Conservation (phyloP, 192 early-diverging fungal genomes). For the Podila epigama region DNA sequence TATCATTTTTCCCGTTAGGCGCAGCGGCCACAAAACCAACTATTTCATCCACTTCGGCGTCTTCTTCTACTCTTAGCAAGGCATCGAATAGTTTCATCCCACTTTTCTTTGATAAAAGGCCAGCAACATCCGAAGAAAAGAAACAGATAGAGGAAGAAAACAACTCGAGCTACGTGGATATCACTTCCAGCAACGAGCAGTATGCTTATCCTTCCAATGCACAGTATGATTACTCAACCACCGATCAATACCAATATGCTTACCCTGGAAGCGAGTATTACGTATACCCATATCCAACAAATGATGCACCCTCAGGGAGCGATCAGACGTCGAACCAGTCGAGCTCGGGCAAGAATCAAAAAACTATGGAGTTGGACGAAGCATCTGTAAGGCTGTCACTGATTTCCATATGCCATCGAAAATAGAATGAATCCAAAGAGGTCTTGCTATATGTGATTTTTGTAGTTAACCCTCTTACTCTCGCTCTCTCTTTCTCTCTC, state of each 20-base stretch:
- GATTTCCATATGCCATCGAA: too few relatives aligned
- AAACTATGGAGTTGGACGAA: background rate
- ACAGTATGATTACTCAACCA: slow-evolving; percentile 36
- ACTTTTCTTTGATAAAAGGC: slow-evolving; percentile 39
- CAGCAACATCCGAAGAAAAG: slow-evolving; percentile 30
- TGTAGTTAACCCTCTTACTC: background rate
- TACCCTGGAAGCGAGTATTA: slow-evolving; percentile 33
- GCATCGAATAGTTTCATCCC: slow-evolving; percentile 41
- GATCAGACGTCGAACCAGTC: background rate
- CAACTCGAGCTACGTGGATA: slow-evolving; percentile 8
- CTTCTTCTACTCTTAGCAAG: background rate
- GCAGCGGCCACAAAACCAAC: slow-evolving; percentile 11
- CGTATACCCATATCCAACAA: slow-evolving; percentile 14
- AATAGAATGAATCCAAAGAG: background rate
- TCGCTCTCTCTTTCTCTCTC: background rate
- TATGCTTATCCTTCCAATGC: slow-evolving; percentile 34
- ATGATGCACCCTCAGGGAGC: background rate
- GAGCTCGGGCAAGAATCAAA: background rate
- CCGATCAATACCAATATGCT: slow-evolving; percentile 13
- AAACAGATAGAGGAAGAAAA: slow-evolving; percentile 4
- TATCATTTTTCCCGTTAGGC: slow-evolving; percentile 38
- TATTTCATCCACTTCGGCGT: background rate
- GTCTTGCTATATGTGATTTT: background rate
- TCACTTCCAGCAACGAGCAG: slow-evolving; percentile 27
- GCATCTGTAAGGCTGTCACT: background rate